Percentiles rank a stretch among this genome's conserved stretches.
Evolutionary conservation across 2,329 filamentous ascomycete genomes (phyloP).

Genomic region (Colletotrichum truncatum): DNA sequence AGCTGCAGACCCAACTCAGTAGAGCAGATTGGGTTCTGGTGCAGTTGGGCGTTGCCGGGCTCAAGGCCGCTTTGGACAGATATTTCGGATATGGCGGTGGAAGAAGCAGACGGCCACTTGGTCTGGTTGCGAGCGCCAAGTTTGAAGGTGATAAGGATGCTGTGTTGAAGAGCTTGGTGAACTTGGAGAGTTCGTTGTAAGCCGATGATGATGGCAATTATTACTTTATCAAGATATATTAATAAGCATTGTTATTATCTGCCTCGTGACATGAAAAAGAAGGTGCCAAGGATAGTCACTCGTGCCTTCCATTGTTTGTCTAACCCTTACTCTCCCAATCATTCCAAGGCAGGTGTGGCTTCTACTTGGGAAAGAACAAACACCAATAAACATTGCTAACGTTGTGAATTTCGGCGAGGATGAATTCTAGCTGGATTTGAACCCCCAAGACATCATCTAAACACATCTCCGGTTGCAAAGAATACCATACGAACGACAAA

Average conservation of each 20-base stretch:
- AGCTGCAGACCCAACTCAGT: conserved; percentile 44
- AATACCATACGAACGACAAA: no score
- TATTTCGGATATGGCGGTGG: conserved; percentile 34
- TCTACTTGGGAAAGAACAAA: no score
- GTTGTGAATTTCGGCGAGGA: no score
- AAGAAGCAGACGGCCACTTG: conserved; percentile 37
- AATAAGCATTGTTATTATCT: background rate
- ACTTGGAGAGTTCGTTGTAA: conserved; percentile 34
- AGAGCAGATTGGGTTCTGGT: conserved; percentile 40
- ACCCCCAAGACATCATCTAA: no score
- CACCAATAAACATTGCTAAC: no score
- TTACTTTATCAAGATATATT: background rate
- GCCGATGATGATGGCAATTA: background rate
- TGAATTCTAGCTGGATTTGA: no score
- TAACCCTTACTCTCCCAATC: no score
- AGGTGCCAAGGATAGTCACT: no score
- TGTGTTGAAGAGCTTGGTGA: conserved; percentile 31
- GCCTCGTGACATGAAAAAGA: background rate
- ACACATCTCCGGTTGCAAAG: no score
- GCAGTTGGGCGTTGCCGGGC: conserved; percentile 38
- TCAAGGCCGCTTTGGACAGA: conserved; percentile 37
- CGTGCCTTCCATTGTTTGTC: no score
- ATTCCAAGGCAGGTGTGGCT: no score
- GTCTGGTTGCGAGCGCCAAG: conserved; percentile 31
- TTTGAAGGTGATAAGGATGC: conserved; percentile 35